phyloP scores from a whole-genome alignment of 306 rosid genomes.

The Erythrophleum fordii region DNA sequence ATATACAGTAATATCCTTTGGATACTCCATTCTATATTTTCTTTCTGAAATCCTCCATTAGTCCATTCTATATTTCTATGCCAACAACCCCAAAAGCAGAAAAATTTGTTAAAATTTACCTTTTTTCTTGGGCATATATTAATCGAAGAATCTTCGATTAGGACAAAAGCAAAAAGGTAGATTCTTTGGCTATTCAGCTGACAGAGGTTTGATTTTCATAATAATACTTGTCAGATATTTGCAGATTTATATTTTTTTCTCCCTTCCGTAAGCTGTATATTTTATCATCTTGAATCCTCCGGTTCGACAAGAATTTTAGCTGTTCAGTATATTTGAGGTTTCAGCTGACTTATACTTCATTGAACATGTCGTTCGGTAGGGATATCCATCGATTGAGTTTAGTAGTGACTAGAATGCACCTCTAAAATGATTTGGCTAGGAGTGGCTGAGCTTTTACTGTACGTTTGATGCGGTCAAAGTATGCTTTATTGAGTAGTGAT shows the following conservation, averaged over 20 bases:
- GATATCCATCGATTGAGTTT: neutral
- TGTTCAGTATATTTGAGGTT: neutral
- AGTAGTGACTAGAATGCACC: slow-evolving; percentile 2
- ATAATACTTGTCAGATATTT: neutral
- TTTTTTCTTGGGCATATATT: slow-evolving; percentile 12
- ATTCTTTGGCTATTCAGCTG: slow-evolving; percentile 22
- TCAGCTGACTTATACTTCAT: slow-evolving; percentile 28
- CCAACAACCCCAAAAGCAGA: slow-evolving; percentile 30
- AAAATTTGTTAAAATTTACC: slow-evolving; percentile 23
- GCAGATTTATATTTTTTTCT: neutral
- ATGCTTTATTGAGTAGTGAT: slow-evolving; percentile 1
- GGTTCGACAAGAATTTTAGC: slow-evolving; percentile 16
- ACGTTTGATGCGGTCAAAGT: neutral
- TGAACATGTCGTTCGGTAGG: neutral
- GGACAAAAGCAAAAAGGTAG: slow-evolving; percentile 25
- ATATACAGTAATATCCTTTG: slow-evolving; percentile 22
- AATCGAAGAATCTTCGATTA: slow-evolving; percentile 15
- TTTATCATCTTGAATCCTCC: slow-evolving; percentile 3
- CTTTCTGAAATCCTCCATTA: neutral
- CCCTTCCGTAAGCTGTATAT: neutral
- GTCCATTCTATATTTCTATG: neutral
- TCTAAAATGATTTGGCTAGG: neutral
- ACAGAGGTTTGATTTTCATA: slow-evolving; percentile 34
- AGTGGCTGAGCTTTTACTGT: neutral
- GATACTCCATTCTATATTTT: neutral